Base-by-base conservation (phyloP, 352 stramenopile genomes). In the Pythium coloratum region DNA sequence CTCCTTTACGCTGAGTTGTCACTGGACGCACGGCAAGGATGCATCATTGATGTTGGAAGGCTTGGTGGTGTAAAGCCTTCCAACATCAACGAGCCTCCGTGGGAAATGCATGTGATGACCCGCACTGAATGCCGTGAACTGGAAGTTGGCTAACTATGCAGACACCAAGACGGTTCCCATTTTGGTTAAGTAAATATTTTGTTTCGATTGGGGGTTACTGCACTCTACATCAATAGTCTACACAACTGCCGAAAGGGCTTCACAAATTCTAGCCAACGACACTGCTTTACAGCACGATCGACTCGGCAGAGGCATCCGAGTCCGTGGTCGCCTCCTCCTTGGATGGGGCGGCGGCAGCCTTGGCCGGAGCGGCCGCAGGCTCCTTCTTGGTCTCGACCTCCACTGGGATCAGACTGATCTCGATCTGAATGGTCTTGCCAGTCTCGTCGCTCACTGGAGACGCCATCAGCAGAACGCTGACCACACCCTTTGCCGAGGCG, bases 371-470 rank as follows among this genome's bases (percentile, higher is more conserved):
- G 12, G 26, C 51, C 3, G 30, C 40, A 8, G 51, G 30, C 20
- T 54, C 59, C 42, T 51, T 66, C 60, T 73, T 55, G 55, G 36
- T 14, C 20, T 59, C 59, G 3, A 55, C 36, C 40, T 69, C 76
- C 4, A 81, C 53, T 0, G 81, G 79, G 36, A 90, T 81, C 20
- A 90, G 20, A 42, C 77, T 88, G 64, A 88, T 85, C 75, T 90
- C 82, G n/a, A 90, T 71, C 63, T 86, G 82, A 38, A 59, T 77
- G 10, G 74, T 55, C 61, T 90, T 86, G 57, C 77, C 70, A 44
- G 59, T 65, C 30, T 85, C 78, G 51, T 88, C 82, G 28, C 54
- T 57, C 36, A 88, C 66, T 20, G 75, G 71, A 3, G 82, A 82
- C 14, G 79, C 82, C 49, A 90, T 78, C 9, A 90, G 55, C 33